phyloP scores from a whole-genome alignment of 2,329 filamentous ascomycete species.

The Salinomyces thailandicus region DNA sequence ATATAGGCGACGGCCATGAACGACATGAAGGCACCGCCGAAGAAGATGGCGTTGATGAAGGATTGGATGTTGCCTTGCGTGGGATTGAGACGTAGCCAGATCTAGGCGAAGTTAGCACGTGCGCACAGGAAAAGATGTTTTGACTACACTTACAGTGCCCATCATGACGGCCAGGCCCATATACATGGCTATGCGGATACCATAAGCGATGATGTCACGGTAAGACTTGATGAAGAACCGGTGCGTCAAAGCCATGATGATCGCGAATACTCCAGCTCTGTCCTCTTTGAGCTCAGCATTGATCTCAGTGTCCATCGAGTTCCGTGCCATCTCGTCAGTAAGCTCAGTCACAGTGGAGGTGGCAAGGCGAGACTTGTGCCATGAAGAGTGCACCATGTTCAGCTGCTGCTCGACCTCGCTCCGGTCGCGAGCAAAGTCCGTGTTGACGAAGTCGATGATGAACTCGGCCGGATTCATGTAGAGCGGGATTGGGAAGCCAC shows the following conservation, averaged over 20 bases:
- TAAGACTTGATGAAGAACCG: constrained; percentile 75
- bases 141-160: constrained; percentile 57
- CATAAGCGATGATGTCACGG: constrained; percentile 74
- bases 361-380: constrained; percentile 41
- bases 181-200: constrained; percentile 76
- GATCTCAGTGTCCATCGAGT: constrained; percentile 23
- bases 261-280: constrained; percentile 37
- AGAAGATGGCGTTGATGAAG: constrained; percentile 67
- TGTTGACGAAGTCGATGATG: constrained; percentile 67
- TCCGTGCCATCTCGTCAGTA: constrained; percentile 27
- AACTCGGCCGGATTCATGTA: constrained; percentile 74
- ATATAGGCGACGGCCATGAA: constrained; percentile 64
- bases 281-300: constrained; percentile 19
- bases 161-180: constrained; percentile 70
- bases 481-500: constrained; percentile 53
- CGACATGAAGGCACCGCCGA: constrained; percentile 43
- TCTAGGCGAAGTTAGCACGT: too few relatives aligned
- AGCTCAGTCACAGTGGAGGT: constrained; percentile 25
- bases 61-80: constrained; percentile 66
- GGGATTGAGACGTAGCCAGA: constrained; percentile 64
- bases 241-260: constrained; percentile 59
- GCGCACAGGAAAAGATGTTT: too few relatives aligned
- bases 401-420: constrained; percentile 41
- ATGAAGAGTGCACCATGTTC: constrained; percentile 44
- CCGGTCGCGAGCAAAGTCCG: constrained; percentile 54